Conservation (phyloP, 78 protist genomes). For the Polysphondylium violaceum region DNA sequence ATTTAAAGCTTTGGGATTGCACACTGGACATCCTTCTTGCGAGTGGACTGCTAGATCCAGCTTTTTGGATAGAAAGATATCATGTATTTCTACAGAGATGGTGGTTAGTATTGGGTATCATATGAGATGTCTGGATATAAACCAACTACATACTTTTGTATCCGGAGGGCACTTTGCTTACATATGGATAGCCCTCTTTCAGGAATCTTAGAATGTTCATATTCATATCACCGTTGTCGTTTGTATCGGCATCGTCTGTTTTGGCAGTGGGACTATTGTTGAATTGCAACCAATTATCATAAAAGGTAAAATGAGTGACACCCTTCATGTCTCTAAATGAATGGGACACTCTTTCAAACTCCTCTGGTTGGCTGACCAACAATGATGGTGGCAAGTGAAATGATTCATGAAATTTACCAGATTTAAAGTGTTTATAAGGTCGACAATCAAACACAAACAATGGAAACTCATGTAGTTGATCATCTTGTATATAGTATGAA, state of each 20-base stretch:
- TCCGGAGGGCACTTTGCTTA: conserved; percentile 56
- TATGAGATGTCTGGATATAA: not conserved
- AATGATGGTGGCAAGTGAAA: conserved; percentile 68
- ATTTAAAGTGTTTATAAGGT: conserved; percentile 52
- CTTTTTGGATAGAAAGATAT: conserved; percentile 50
- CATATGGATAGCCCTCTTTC: conserved; percentile 68
- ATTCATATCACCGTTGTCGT: conserved; percentile 76
- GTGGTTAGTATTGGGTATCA: not conserved
- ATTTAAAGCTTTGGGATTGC: conserved; percentile 42
- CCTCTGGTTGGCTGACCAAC: conserved; percentile 58
- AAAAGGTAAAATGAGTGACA: conserved; percentile 48
- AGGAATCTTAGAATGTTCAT: conserved; percentile 64
- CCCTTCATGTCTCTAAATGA: conserved; percentile 47
- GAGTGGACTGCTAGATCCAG: conserved; percentile 36
- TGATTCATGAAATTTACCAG: conserved; percentile 53
- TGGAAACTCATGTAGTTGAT: conserved; percentile 2
- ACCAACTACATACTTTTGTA: conserved; percentile 33
- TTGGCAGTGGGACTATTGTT: not conserved
- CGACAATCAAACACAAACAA: conserved; percentile 70
- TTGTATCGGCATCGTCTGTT: conserved; percentile 63
- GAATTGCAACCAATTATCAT: conserved; percentile 75
- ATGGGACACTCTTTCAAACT: conserved; percentile 15
- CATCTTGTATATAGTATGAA: conserved; percentile 62
- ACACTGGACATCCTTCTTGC: conserved; percentile 32
- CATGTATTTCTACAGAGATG: conserved; percentile 60